Base-by-base conservation (phyloP, 352 stramenopile species). In the Phytophthora capsici region DNA sequence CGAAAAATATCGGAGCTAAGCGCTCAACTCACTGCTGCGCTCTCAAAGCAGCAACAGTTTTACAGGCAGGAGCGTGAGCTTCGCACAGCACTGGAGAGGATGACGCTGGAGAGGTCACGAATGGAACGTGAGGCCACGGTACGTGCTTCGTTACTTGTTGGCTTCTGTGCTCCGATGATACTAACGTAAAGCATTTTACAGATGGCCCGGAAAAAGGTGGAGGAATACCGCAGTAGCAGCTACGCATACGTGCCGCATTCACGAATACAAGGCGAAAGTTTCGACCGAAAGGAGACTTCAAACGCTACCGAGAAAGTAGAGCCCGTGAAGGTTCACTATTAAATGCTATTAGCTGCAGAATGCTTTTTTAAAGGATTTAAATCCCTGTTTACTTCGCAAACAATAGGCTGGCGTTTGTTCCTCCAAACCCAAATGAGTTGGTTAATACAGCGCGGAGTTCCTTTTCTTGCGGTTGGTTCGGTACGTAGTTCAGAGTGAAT, bases 351-450 rank as follows among this genome's bases (percentile, higher is more conserved):
- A 26, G 9, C 30, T 37, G 22, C 4, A 34, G 16, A 49, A 45
- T 23, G 26, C 7, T 50, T 43, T 51, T 50, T 43, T 51, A 52
- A n/a, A 20, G 20, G 22, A 20, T 16, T 22, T 32, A 40, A 1
- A 47, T 22, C 30, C 8, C n/a, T 6, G 41, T 19, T 54, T 77
- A 93, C 69, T 92, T 93, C 44, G 81, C 68, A 61, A 95, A 95
- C 48, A 84, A 82, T 10, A 95, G 66, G 47, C 79, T 90, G 12
- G 86, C 89, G 84, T 99, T 99, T 12, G 95, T 98, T 49, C 97
- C 97, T 55, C 97, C 97, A 73, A 99, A 99, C 20, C 97, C 97
- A 86, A 99, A 99, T 30, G 94, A 98, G 75, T 99, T 99, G 14
- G 83, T 95, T 32, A 99, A 70, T 3, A 95, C 93, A 32, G 85